Evolutionary conservation across 768 basidiomycete genomes (phyloP).

Genomic region (Hericium alpestre): DNA sequence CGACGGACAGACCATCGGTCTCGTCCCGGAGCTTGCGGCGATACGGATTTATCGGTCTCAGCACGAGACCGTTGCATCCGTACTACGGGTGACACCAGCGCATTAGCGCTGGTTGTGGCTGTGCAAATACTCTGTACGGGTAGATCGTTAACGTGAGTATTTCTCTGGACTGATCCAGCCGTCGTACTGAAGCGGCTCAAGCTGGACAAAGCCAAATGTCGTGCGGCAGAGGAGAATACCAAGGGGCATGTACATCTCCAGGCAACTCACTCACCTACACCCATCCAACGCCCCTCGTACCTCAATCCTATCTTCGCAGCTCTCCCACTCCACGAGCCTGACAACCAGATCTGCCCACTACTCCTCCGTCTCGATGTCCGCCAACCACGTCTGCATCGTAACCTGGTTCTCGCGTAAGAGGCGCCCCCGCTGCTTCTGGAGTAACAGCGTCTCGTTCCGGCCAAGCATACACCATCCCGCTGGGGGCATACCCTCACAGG

Average conservation of each 20-base stretch:
- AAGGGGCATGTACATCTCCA: no score
- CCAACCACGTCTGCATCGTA: slow-evolving; percentile 28
- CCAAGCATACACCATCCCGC: slow-evolving; percentile 37
- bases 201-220: no score
- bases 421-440: slow-evolving; percentile 32
- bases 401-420: slow-evolving; percentile 31
- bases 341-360: slow-evolving; percentile 41
- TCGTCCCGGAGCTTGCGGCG: slow-evolving; percentile 34
- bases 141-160: no score
- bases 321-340: slow-evolving; percentile 38
- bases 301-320: slow-evolving; percentile 36
- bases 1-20: slow-evolving; percentile 61
- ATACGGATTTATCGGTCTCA: no score
- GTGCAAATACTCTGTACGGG: no score
- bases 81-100: no score
- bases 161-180: no score
- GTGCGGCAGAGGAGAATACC: no score
- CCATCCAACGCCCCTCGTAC: slow-evolving; percentile 1
- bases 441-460: slow-evolving; percentile 23
- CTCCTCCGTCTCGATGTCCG: slow-evolving; percentile 39
- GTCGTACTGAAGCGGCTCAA: no score
- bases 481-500: slow-evolving; percentile 24
- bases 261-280: not conserved
- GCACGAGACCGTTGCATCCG: no score
- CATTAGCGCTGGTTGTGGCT: no score